Base-by-base conservation (phyloP, 2,329 filamentous ascomycete genomes). In the Lizonia empirigonia region DNA sequence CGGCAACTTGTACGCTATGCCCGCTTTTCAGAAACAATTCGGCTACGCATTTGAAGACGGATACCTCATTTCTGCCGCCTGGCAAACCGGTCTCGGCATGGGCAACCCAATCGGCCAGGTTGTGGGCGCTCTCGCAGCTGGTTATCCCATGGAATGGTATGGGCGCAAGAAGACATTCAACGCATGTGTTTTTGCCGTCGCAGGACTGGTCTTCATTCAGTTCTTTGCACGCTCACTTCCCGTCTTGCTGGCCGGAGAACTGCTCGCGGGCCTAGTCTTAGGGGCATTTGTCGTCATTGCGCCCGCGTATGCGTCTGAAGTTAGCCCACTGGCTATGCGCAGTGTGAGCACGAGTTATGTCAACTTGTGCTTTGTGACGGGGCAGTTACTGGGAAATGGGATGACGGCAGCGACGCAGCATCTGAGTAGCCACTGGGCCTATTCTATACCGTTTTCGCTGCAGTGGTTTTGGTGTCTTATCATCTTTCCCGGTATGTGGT, bases 401-500 rank as follows among this genome's bases (percentile, higher is more conserved):
- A 66, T 74, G 62, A 68, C 23, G 70, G 70, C 45, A 82, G 83
- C 73, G 73, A 82, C 64, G 46, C 68, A 50, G 86, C 62, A 77
- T 86, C 66, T 68, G 40, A 66, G 49, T 56, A 62, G 56, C 15
- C 44, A 53, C 10, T 87, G 83, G 83, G 81, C 83, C 0, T 87
- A 85, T 65, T 78, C 83, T 35, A 85, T 86, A 15, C 67, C 66
- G 1, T 89, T 87, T 60, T 85, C 81, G 0, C 74, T 89, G 20
- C 87, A 90, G 72, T 89, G 87, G 85, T 85, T 89, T 74, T 89
- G 86, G 85, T 85, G 85, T 0, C 62, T 85, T 6, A 84, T 85
- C 6, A 77, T 89, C 7, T 77, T 83, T 35, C 68, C 86, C 44
- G 85, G 82, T 47, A 82, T 89, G 59, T 81, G 74, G 59, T 85